A percentile compares a stretch with the other conserved stretches of the same genome.
These are phyloP conservation scores for Cercospora sp. DNA, from an alignment of 2,329 filamentous ascomycete species.

Conservation along the genomic window DNA sequence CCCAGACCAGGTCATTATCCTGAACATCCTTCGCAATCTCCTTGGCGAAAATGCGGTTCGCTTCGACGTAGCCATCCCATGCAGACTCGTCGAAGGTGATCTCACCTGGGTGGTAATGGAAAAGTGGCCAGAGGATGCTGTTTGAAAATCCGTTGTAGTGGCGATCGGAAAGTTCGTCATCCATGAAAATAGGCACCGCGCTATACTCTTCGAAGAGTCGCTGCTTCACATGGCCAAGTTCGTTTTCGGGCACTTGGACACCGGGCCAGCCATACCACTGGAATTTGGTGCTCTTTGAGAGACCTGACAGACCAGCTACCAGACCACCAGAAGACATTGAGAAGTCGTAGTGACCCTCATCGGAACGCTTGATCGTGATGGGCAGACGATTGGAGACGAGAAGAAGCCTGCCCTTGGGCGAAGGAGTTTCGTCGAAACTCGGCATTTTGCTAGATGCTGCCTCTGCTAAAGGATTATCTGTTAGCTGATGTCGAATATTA, in stretches of 20 bases:
- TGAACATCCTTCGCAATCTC: conserved; percentile 82
- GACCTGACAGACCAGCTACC: conserved; percentile 86
- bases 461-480: conserved; percentile 2
- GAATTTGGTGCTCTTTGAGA: conserved; percentile 90
- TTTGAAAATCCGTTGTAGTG: conserved; percentile 99
- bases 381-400: conserved; percentile 93
- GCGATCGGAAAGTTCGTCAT: conserved; percentile 86
- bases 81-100: conserved; percentile 96
- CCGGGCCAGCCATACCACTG: conserved; percentile 99
- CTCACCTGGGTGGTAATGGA: conserved; percentile 98
- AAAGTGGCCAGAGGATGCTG: conserved; percentile 96
- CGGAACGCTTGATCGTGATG: conserved; percentile 91
- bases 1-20: conserved; percentile 94
- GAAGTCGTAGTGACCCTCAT: conserved; percentile 88
- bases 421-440: conserved; percentile 35
- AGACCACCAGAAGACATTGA: conserved; percentile 96
- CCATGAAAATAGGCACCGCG: conserved; percentile 88
- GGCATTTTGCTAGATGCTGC: conserved; percentile 31
- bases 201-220: conserved; percentile 83
- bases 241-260: conserved; percentile 81
- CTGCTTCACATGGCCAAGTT: conserved; percentile 71
- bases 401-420: conserved; percentile 60
- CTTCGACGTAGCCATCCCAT: conserved; percentile 90
- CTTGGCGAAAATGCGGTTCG: conserved; percentile 89
- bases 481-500: conserved; percentile 11